Evolutionary conservation across 2,329 filamentous ascomycete genomes (phyloP).

Genomic region (Conoideocrella luteorostrata): DNA sequence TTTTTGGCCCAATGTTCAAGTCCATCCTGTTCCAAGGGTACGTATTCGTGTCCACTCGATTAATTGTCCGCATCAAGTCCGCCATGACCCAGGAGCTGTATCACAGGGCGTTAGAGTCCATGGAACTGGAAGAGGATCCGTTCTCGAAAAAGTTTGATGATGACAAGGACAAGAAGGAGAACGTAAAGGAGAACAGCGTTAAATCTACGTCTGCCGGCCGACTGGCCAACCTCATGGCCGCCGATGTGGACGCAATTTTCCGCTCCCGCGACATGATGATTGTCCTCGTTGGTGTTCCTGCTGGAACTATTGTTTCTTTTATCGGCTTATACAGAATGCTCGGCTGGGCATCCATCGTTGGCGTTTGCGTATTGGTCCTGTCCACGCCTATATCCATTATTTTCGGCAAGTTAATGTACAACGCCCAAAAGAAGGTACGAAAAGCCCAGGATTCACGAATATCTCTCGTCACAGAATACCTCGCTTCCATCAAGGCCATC

Average conservation of each 20-base stretch:
- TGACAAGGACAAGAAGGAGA: slow-evolving; percentile 17
- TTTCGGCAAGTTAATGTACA: slow-evolving; percentile 43
- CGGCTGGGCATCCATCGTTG: slow-evolving; percentile 49
- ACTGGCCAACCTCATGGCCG: slow-evolving; percentile 51
- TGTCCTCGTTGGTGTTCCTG: slow-evolving; percentile 37
- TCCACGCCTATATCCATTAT: slow-evolving; percentile 44
- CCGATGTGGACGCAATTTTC: slow-evolving; percentile 50
- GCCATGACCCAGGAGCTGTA: slow-evolving; percentile 54
- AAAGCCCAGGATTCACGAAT: slow-evolving; percentile 51
- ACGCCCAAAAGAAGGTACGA: slow-evolving; percentile 44
- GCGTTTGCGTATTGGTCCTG: slow-evolving; percentile 39
- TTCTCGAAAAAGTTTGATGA: slow-evolving; percentile 27
- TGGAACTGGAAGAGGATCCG: slow-evolving; percentile 51
- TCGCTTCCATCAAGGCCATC: slow-evolving; percentile 50
- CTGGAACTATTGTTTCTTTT: slow-evolving; percentile 41
- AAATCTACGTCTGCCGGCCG: slow-evolving; percentile 41
- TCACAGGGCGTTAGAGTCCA: slow-evolving; percentile 46
- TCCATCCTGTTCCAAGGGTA: slow-evolving; percentile 51
- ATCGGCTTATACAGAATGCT: slow-evolving; percentile 49
- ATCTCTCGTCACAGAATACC: slow-evolving; percentile 51
- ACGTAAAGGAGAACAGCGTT: slow-evolving; percentile 21
- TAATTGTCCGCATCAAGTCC: slow-evolving; percentile 49
- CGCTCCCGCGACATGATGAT: slow-evolving; percentile 45
- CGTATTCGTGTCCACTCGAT: slow-evolving; percentile 49
- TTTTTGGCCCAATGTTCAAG: slow-evolving; percentile 40